phyloP scores from a whole-genome alignment of 805 yeast species.

The Schwanniomyces occidentalis region DNA sequence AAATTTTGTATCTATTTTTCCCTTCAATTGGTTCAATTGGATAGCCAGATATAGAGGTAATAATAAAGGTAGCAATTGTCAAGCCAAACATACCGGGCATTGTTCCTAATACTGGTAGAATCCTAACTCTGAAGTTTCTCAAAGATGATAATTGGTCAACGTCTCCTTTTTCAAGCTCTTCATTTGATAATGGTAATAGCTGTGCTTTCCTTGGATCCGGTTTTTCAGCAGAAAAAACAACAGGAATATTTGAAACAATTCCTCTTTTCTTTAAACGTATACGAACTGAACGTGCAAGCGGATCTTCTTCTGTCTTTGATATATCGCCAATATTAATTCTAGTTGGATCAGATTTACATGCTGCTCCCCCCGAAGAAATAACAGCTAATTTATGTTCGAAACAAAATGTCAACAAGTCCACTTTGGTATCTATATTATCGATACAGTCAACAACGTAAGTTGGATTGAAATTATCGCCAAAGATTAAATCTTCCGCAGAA shows the following conservation, averaged over 20 bases:
- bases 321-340: slow-evolving; percentile 88
- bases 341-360: slow-evolving; percentile 93
- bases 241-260: slow-evolving; percentile 72
- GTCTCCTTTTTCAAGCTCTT: slow-evolving; percentile 74
- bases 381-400: slow-evolving; percentile 61
- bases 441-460: slow-evolving; percentile 90
- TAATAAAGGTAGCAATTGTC: slow-evolving; percentile 79
- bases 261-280: slow-evolving; percentile 81
- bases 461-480: slow-evolving; percentile 53
- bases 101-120: slow-evolving; percentile 93
- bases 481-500: slow-evolving; percentile 60
- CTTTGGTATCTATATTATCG: slow-evolving; percentile 96
- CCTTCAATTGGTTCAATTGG: slow-evolving; percentile 91
- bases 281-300: slow-evolving; percentile 84
- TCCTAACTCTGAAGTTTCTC: slow-evolving; percentile 88
- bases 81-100: slow-evolving; percentile 97
- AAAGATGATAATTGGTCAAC: slow-evolving; percentile 87
- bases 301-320: slow-evolving; percentile 89
- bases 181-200: slow-evolving; percentile 80
- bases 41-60: slow-evolving; percentile 81
- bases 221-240: slow-evolving; percentile 90
- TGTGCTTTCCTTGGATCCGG: slow-evolving; percentile 95
- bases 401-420: slow-evolving; percentile 79
- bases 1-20: slow-evolving; percentile 79
- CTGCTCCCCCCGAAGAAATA: slow-evolving; percentile 95